Evolutionary conservation across 441 rosid genomes (phyloP), one percentile per base, ranked within the genome.

Genomic region (Adansonia grandidieri): DNA sequence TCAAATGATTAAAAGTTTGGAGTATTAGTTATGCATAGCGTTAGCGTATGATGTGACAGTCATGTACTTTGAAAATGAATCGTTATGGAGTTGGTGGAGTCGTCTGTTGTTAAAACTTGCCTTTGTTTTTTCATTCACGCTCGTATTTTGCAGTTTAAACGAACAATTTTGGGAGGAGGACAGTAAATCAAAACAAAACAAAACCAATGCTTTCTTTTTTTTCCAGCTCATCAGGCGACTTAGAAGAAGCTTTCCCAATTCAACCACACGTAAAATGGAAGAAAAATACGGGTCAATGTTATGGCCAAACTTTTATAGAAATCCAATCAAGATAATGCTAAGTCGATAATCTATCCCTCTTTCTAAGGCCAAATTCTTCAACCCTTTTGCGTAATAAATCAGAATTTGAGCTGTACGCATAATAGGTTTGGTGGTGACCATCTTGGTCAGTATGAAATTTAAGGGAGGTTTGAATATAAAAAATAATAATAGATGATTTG

Each of bases 61-160:
- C 67, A 58, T 47, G 53, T 20, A 74, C 22, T 56, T 73, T 40
- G 65, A 40, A 56, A 56, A 58, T 73, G 14, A 40, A 58, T 9
- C 0, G 42, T 14, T 19, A 45, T 4, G 57, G 77, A 74, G 77
- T 60, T 58, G 77, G 56, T 60, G 68, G 67, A 37, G 42, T 37
- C 42, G 13, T 37, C 42, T 37, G 45, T 32, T 32, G 75, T 22
- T 71, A 2, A 32, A 54, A 32, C 28, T 17, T 44, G 8, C 42
- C 42, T 37, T 37, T 37, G 42, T 37, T 37, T 37, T 37, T 37
- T 37, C 42, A 37, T 37, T 4, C 42, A 19, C 9, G 10, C 45
- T 15, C 1, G 11, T 20, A 11, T 13, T 48, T 48, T 48, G 22
- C 20, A 37, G 42, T 37, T 37, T 37, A n/a, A 10, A 9, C 1